phyloP scores from a whole-genome alignment of 768 basidiomycete species.

The Tulasnella sp. region DNA sequence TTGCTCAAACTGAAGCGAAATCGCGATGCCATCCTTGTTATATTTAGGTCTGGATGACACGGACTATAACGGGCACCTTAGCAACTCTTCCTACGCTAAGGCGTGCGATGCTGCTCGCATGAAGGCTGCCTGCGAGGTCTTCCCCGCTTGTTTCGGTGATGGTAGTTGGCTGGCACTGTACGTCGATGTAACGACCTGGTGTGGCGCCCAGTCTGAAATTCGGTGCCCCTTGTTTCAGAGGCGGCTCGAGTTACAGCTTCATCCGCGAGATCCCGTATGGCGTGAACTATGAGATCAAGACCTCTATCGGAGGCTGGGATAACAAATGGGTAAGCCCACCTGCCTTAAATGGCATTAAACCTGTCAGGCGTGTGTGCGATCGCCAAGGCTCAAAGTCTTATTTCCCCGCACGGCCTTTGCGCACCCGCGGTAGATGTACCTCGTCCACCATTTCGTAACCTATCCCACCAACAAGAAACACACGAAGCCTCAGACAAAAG shows the following conservation, averaged over 20 bases:
- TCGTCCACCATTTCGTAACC: constrained; percentile 53
- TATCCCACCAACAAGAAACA: constrained; percentile 32
- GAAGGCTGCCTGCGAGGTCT: constrained; percentile 37
- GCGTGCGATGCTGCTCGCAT: constrained; percentile 32
- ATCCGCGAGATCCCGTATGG: constrained; percentile 60
- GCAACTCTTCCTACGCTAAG: constrained; percentile 73
- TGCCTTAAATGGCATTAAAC: too few relatives aligned
- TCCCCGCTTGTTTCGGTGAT: constrained; percentile 45
- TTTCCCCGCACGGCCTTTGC: neutral
- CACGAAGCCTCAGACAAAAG: neutral
- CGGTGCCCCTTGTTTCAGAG: neutral
- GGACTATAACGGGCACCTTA: constrained; percentile 65
- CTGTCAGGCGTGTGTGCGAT: too few relatives aligned
- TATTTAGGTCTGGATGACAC: constrained; percentile 49
- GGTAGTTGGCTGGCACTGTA: constrained; percentile 54
- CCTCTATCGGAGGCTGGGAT: constrained; percentile 53
- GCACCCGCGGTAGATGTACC: constrained; percentile 38
- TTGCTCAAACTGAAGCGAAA: neutral
- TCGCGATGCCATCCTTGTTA: neutral
- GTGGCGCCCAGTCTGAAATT: constrained; percentile 30
- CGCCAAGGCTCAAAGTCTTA: neutral
- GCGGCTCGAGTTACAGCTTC: constrained; percentile 55
- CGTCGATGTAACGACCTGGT: constrained; percentile 1
- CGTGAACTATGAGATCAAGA: constrained; percentile 47
- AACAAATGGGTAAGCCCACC: constrained; percentile 56